A percentile compares a stretch with the other conserved stretches of the same genome.
Conservation (phyloP, 2,329 filamentous ascomycete genomes). For the Daldinia sp. region DNA sequence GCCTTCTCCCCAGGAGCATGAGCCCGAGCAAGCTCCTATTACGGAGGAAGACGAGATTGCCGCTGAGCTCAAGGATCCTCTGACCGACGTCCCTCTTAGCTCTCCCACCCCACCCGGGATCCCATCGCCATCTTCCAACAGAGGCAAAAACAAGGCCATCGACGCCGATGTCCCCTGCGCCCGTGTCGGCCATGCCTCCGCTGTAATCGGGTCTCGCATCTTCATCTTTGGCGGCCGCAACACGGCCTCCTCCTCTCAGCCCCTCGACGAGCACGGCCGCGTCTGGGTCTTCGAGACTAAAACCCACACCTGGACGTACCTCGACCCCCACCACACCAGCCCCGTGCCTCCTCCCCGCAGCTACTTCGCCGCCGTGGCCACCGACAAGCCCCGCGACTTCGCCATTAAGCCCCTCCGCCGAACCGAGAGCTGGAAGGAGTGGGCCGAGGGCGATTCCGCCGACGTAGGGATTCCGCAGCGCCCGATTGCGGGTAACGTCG, state of each 20-base stretch:
- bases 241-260: conserved; percentile 63
- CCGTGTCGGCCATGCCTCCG: conserved; percentile 77
- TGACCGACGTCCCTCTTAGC: conserved; percentile 54
- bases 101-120: conserved; percentile 41
- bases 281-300: conserved; percentile 80
- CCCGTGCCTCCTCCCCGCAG: conserved; percentile 70
- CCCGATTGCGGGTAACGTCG: conserved; percentile 65
- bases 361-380: conserved; percentile 71
- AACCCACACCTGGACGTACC: conserved; percentile 68
- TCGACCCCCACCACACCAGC: conserved; percentile 63
- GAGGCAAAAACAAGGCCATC: conserved; percentile 52
- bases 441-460: conserved; percentile 63
- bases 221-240: conserved; percentile 81
- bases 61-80: conserved; percentile 48
- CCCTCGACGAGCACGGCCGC: conserved; percentile 76
- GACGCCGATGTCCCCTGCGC: conserved; percentile 64
- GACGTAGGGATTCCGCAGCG: conserved; percentile 66
- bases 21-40: conserved; percentile 32
- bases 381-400: conserved; percentile 64
- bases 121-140: conserved; percentile 34
- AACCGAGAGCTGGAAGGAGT: conserved; percentile 61
- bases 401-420: conserved; percentile 47
- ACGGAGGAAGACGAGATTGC: conserved; percentile 45
- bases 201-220: conserved; percentile 72
- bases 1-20: conserved; percentile 46